Evolutionary conservation across 768 basidiomycete genomes (phyloP), one percentile per base, ranked within the genome.

Genomic region (Lentinula raphanica): DNA sequence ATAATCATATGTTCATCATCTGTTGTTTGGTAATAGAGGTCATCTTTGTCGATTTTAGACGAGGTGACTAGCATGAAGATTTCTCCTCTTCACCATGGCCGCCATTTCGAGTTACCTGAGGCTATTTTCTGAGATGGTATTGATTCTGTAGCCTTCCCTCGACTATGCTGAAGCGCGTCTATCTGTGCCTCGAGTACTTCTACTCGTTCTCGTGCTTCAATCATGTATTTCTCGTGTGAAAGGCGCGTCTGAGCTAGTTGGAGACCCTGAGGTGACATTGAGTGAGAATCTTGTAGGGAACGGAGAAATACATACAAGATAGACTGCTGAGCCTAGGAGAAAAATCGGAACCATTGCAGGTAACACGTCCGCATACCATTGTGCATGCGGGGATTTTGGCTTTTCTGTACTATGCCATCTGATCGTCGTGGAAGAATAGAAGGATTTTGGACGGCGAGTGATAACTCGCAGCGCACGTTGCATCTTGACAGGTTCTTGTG

Each of bases 321-420:
- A 92, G 57, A 92, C 79, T 8, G 85, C 87, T 53, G 89, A 90
- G 17, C 90, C 91, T 12, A 93, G 76, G 53, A 93, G 73, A 53
- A 85, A 84, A 54, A 93, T 74, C 8, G 90, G 91, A 49, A 92
- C 72, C 88, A 92, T 92, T 31, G 82, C 82, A 27, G 91, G 91
- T 38, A 87, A 71, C 49, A 86, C 77, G 54, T 83, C 79, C 44
- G 82, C 74, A 69, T 93, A 93, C 79, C 87, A 85, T 62, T 77
- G 73, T 5, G 80, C 80, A 68, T 92, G 87, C 11, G 76, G 72
- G 29, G 80, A 83, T 57, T 69, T 74, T 5, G 64, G 63, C 45
- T 66, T 66, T 60, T 65, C 19, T 25, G 35, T 25, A 12, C 51
- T 32, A n/a, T 32, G 29, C 28, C 29, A 7, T 53, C 19, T 7